A percentile compares a stretch with the other conserved stretches of the same genome.
Evolutionary conservation across 257 asterid genomes (phyloP).

Genomic region (Scutellaria baicalensis): DNA sequence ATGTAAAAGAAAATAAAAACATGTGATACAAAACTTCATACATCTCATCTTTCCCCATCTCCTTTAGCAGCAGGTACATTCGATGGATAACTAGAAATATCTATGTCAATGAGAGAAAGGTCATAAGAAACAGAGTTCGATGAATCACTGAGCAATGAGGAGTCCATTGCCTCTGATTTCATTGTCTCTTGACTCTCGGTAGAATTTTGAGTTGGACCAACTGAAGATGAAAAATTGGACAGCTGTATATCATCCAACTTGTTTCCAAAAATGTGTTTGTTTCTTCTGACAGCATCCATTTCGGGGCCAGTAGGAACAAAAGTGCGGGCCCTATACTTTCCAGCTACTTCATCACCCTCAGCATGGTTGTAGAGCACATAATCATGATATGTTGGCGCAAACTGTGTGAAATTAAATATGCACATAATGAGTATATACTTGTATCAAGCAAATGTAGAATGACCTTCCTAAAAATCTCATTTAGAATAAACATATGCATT

Average conservation of each 20-base stretch:
- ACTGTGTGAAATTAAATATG: constrained; percentile 38
- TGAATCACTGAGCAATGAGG: constrained; percentile 52
- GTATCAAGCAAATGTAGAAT: not conserved
- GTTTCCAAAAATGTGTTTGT: constrained; percentile 53
- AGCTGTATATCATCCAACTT: constrained; percentile 62
- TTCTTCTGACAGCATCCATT: constrained; percentile 87
- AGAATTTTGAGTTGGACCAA: constrained; percentile 25
- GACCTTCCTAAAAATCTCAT: not conserved
- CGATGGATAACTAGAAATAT: constrained; percentile 58
- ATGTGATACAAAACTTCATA: constrained; percentile 6
- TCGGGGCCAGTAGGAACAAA: constrained; percentile 95
- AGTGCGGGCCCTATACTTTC: constrained; percentile 86
- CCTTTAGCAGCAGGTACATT: constrained; percentile 46
- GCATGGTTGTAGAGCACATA: constrained; percentile 89
- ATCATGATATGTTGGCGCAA: constrained; percentile 97
- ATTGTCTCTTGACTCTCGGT: constrained; percentile 12
- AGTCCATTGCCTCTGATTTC: constrained; percentile 51
- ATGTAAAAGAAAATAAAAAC: not conserved
- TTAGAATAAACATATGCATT: not conserved
- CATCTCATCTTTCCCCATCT: constrained; percentile 41
- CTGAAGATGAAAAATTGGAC: constrained; percentile 56
- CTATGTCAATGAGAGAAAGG: constrained; percentile 66
- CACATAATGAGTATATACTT: constrained; percentile 3
- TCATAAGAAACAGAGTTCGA: constrained; percentile 50
- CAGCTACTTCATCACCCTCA: constrained; percentile 85